Evolutionary conservation across 2,329 filamentous ascomycete species (phyloP).

Genomic region (Colletotrichum sp.): DNA sequence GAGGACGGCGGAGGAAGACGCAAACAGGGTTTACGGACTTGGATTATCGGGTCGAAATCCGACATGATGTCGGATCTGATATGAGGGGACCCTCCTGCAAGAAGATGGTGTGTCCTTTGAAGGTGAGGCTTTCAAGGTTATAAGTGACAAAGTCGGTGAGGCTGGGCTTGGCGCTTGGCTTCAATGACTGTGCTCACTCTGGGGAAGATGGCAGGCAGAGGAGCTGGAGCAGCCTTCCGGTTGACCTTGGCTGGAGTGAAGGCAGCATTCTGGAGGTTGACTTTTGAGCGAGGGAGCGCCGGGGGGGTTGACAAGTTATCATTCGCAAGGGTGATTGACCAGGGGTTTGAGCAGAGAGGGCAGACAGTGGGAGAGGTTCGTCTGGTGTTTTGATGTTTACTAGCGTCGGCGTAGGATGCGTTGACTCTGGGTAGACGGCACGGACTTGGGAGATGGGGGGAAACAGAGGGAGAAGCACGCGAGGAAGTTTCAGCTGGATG

Average conservation of each 20-base stretch:
- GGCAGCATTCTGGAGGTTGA: background rate
- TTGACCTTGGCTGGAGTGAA: background rate
- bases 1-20: background rate
- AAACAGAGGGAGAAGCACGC: background rate
- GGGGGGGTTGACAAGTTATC: conserved; percentile 8
- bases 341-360: background rate
- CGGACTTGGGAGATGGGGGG: background rate
- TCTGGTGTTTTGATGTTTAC: conserved; percentile 8
- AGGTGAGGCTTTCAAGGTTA: background rate
- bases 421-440: conserved; percentile 16
- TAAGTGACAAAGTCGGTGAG: background rate
- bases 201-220: background rate
- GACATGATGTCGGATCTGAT: background rate
- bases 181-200: background rate
- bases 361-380: background rate
- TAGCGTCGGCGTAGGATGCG: conserved; percentile 18
- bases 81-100: background rate
- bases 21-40: background rate
- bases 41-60: background rate
- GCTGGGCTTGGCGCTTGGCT: background rate
- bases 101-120: background rate
- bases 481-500: background rate
- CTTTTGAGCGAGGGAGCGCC: background rate
- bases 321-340: background rate
- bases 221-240: background rate